phyloP scores from a whole-genome alignment of 176 grass and related monocot species.

The Zizania latifolia region DNA sequence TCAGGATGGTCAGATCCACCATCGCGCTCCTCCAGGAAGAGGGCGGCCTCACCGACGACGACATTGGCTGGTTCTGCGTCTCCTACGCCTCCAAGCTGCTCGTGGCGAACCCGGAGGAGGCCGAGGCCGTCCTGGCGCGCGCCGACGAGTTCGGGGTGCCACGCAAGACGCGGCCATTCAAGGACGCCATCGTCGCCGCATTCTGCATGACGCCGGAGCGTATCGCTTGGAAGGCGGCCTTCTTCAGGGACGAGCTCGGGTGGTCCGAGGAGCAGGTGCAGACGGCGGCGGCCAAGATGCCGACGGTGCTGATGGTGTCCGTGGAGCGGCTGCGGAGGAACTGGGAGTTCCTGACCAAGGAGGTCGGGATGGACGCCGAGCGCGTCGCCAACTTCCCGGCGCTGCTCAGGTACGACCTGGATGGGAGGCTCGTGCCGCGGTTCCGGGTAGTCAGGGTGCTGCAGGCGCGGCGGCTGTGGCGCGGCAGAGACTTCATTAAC shows the following conservation, averaged over 20 bases:
- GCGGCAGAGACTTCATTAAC: slow-evolving; percentile 22
- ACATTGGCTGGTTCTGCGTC: slow-evolving; percentile 24
- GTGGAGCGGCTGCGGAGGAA: slow-evolving; percentile 22
- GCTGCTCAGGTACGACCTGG: slow-evolving; percentile 35
- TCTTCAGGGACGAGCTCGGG: slow-evolving; percentile 36
- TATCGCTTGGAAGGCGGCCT: slow-evolving; percentile 15
- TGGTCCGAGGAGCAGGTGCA: slow-evolving; percentile 39
- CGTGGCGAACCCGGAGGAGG: neutral
- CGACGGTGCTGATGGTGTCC: slow-evolving; percentile 24
- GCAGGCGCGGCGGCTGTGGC: slow-evolving; percentile 21
- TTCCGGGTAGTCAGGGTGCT: slow-evolving; percentile 32
- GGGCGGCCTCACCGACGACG: slow-evolving; percentile 20
- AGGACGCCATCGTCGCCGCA: slow-evolving; percentile 19
- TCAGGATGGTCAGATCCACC: slow-evolving; percentile 23
- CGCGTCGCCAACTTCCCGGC: slow-evolving; percentile 24
- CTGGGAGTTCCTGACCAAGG: slow-evolving; percentile 34
- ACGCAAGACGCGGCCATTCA: slow-evolving; percentile 24
- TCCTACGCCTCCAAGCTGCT: slow-evolving; percentile 32
- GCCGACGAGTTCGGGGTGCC: slow-evolving; percentile 30
- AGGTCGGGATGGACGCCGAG: slow-evolving; percentile 29
- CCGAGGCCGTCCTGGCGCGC: slow-evolving; percentile 7
- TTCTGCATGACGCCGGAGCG: slow-evolving; percentile 26
- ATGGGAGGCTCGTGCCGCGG: slow-evolving; percentile 38
- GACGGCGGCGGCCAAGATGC: slow-evolving; percentile 25
- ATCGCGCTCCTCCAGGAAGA: slow-evolving; percentile 30